A percentile compares a stretch with the other conserved stretches of the same genome.
Evolutionary conservation across 2,329 filamentous ascomycete genomes (phyloP).

Genomic region (Cercospora sesami): DNA sequence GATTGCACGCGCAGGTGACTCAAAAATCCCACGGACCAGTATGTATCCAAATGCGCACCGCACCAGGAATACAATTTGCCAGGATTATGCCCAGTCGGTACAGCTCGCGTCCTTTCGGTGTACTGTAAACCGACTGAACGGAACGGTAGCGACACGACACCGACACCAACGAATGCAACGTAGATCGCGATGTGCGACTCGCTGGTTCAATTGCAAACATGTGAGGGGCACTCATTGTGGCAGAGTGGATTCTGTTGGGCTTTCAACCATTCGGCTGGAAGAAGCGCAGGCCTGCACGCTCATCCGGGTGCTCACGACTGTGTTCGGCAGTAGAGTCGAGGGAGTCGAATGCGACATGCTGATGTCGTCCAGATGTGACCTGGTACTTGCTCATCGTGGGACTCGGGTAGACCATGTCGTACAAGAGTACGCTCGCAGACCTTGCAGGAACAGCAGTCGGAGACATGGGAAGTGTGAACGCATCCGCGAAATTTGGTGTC

Average conservation of each 20-base stretch:
- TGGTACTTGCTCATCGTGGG: neutral
- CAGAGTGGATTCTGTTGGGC: neutral
- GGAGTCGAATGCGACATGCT: neutral
- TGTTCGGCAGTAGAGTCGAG: neutral
- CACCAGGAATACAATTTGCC: neutral
- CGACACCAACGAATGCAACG: constrained; percentile 13
- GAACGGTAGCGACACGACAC: constrained; percentile 17
- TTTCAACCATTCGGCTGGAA: neutral
- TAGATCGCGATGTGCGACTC: constrained; percentile 8
- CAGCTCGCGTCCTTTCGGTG: neutral
- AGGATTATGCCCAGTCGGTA: neutral
- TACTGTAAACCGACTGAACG: constrained; percentile 1
- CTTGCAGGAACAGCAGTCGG: neutral
- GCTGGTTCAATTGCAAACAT: neutral
- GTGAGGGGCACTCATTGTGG: neutral
- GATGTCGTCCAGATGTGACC: neutral
- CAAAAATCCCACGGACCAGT: neutral
- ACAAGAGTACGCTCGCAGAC: neutral
- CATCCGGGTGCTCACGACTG: neutral
- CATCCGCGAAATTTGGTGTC: constrained; percentile 4
- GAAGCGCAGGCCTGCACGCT: neutral
- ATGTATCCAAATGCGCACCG: neutral
- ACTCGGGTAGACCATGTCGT: neutral
- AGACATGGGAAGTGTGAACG: neutral
- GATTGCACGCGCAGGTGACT: neutral